phyloP scores from a whole-genome alignment of 2,329 filamentous ascomycete genomes.

The Emmonsia crescens region DNA sequence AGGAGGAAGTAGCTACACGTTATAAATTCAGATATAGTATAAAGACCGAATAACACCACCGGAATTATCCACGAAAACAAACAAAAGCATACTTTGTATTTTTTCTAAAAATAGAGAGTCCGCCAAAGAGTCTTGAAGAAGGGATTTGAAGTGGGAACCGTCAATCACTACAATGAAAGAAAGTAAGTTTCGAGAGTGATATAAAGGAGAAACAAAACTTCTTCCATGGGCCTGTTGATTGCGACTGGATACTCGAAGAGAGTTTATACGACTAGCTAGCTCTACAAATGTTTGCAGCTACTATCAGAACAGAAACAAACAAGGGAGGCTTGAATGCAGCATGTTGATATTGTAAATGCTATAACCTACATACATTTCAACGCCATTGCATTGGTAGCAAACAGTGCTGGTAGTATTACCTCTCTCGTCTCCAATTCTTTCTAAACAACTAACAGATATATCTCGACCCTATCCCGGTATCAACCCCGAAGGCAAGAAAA shows the following conservation, averaged over 20 bases:
- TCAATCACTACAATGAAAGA: neutral
- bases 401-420: neutral
- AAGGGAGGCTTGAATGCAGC: neutral
- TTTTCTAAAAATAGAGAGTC: neutral
- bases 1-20: neutral
- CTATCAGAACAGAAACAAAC: neutral
- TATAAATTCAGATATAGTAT: neutral
- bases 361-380: neutral
- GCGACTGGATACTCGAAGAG: neutral
- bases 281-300: neutral
- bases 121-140: neutral
- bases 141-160: neutral
- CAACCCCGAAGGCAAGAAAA: neutral
- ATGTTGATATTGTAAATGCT: neutral
- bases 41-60: neutral
- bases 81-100: neutral
- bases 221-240: neutral
- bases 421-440: neutral
- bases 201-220: neutral
- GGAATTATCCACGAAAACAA: neutral
- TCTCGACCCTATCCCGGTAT: neutral
- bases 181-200: neutral
- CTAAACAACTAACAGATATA: neutral
- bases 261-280: neutral
- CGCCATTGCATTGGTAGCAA: neutral